These are phyloP conservation scores for Vigna reflexopilosa DNA, from an alignment of 306 rosid species.

Conservation along the genomic window DNA sequence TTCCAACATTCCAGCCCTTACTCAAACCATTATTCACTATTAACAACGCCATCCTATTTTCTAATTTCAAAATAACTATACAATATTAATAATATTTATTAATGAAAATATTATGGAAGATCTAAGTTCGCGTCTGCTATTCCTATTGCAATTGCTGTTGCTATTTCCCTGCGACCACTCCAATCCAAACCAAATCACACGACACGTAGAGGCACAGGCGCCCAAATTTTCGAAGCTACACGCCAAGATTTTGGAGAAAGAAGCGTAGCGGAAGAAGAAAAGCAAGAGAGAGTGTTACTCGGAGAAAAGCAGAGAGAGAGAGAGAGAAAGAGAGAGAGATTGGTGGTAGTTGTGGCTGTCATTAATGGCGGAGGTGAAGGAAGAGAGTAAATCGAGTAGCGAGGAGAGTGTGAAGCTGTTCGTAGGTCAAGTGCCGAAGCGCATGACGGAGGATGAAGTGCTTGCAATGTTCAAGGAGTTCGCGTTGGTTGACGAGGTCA, in stretches of 20 bases:
- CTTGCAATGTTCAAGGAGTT: conserved; percentile 90
- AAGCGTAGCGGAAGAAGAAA: conserved; percentile 3
- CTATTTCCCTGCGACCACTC: conserved; percentile 11
- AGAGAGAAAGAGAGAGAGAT: too few species aligned
- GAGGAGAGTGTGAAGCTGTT: conserved; percentile 97
- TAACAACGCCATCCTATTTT: not conserved
- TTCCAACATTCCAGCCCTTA: not conserved
- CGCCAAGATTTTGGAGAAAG: not conserved
- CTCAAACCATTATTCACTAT: not conserved
- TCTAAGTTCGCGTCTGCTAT: conserved; percentile 11
- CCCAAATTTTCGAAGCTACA: not conserved
- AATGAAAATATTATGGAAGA: not conserved
- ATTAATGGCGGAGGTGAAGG: conserved; percentile 88
- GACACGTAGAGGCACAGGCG: not conserved
- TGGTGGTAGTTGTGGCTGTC: conserved; percentile 13
- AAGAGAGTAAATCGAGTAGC: conserved; percentile 66
- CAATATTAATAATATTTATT: too few species aligned
- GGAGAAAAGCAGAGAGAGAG: not conserved
- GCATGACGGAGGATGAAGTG: conserved; percentile 86
- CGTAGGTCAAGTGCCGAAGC: conserved; percentile 98
- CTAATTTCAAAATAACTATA: not conserved
- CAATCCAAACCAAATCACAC: conserved; percentile 32
- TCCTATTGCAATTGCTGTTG: not conserved
- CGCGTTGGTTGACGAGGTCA: conserved; percentile 93
- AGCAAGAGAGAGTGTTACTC: conserved; percentile 6